Base-by-base conservation (phyloP, 2,329 filamentous ascomycete species). In the Botryotinia convoluta region DNA sequence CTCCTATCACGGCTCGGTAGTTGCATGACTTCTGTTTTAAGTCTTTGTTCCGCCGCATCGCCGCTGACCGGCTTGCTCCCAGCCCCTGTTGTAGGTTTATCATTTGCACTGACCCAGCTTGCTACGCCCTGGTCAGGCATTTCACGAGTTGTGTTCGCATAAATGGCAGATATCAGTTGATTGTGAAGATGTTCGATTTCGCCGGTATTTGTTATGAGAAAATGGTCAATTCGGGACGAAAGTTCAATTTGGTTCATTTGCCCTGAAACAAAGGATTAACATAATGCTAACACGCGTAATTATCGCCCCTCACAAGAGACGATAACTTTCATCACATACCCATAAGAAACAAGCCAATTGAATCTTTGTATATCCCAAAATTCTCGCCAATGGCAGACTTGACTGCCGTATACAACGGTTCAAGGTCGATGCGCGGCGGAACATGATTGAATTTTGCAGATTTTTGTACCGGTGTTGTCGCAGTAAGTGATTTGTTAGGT, bases 21-120 rank as follows among this genome's bases (percentile, higher is more conserved):
- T 79, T 90, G 88, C 90, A 92, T 92, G 74, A 92, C 89, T 79
- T 92, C 89, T 77, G 87, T 88, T 83, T 92, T 92, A 67, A 92
- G 81, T 77, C 86, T 86, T 77, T 89, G 85, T 82, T 92, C 90
- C 51, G 88, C 86, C 48, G 90, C 89, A 84, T 92, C 90, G 42
- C 89, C 89, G 42, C 87, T 88, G 64, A 89, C 86, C 35, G 89
- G 88, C 80, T 92, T 92, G 76, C 84, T 87, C 75, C 87, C 87
- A 45, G 86, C 83, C 60, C 84, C 85, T 18, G 87, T 83, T 29
- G 86, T 82, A 29, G 89, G 89, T 78, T 92, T 92, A 78, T 92
- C 90, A 79, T 92, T 91, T 72, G 90, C 89, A 81, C 89, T 91
- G 80, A 92, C 90, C 90, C 90, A 92, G 74, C 89, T 88, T 65